Conservation (phyloP, 2,329 filamentous ascomycete species). For the Scytalidium sp. region DNA sequence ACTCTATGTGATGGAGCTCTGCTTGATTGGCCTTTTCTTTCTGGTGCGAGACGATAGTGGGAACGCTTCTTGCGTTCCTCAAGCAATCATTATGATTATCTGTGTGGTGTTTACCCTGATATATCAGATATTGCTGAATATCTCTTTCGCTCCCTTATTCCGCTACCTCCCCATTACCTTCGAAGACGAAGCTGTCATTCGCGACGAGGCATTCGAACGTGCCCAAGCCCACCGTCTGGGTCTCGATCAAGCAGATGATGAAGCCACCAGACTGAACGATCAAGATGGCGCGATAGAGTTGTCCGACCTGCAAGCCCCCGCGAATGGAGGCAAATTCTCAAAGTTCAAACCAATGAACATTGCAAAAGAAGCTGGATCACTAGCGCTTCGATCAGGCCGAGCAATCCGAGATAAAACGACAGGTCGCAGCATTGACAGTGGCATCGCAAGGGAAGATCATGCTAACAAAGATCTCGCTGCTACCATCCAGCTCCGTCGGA, state of each 20-base stretch:
- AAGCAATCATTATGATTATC: conserved; percentile 84
- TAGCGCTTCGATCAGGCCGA: conserved; percentile 22
- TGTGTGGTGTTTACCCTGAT: conserved; percentile 65
- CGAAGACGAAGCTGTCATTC: conserved; percentile 89
- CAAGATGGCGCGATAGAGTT: conserved; percentile 36
- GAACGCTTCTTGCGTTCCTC: conserved; percentile 61
- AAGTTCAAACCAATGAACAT: conserved; percentile 26
- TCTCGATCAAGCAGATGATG: conserved; percentile 50
- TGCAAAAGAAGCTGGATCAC: conserved; percentile 22
- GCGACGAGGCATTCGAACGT: conserved; percentile 83
- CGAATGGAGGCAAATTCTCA: conserved; percentile 10
- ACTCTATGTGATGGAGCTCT: conserved; percentile 91
- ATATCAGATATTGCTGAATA: conserved; percentile 80
- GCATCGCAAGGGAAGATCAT: conserved; percentile 36
- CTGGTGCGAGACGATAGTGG: conserved; percentile 59
- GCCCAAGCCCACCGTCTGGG: conserved; percentile 71
- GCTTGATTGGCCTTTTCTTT: conserved; percentile 87
- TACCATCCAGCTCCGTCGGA: conserved; percentile 21
- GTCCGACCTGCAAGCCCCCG: conserved; percentile 37
- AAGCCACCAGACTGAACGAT: conserved; percentile 18
- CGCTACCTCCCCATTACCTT: conserved; percentile 90
- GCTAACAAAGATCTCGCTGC: conserved; percentile 15
- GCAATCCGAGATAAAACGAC: conserved; percentile 36
- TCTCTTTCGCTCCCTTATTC: conserved; percentile 80
- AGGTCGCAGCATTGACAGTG: conserved; percentile 45